Conservation (phyloP, 2,329 filamentous ascomycete genomes). For the Shiraia bambusicola region DNA sequence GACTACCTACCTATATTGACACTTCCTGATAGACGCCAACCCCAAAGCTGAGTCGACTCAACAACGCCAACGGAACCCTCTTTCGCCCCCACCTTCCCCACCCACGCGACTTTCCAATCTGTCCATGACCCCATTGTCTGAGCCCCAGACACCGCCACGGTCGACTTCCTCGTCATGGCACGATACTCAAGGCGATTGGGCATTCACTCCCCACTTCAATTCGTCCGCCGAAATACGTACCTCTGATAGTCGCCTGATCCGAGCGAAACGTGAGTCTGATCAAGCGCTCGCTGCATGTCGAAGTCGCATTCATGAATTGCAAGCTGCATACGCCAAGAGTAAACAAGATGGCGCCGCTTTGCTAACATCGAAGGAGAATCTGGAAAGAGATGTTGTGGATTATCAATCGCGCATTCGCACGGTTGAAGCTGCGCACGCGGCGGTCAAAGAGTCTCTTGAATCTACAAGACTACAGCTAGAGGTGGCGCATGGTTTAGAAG, state of each 20-base stretch:
- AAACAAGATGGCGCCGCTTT: constrained; percentile 25
- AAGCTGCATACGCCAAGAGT: constrained; percentile 32
- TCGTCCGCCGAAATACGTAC: constrained; percentile 32
- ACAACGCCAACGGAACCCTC: constrained; percentile 23
- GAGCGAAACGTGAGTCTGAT: constrained; percentile 41
- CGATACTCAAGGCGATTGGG: constrained; percentile 16
- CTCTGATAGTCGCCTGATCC: constrained; percentile 38
- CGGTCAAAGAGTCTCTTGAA: constrained; percentile 24
- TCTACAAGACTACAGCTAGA: constrained; percentile 25
- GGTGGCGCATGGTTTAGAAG: constrained; percentile 19
- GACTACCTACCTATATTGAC: no score
- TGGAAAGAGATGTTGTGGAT: constrained; percentile 30
- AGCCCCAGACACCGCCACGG: constrained; percentile 29
- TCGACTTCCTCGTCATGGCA: constrained; percentile 26
- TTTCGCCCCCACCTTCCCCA: constrained; percentile 40
- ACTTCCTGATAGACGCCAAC: constrained; percentile 22
- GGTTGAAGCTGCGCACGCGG: constrained; percentile 30
- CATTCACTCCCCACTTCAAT: constrained; percentile 18
- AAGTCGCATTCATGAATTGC: constrained; percentile 36
- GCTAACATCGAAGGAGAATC: constrained; percentile 16
- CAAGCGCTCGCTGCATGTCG: constrained; percentile 40
- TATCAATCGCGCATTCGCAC: constrained; percentile 34
- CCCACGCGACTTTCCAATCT: constrained; percentile 24
- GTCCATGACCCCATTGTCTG: constrained; percentile 12
- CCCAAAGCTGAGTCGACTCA: constrained; percentile 23